Conservation (phyloP, 2,329 filamentous ascomycete genomes). For the Zasmidium angulare region DNA sequence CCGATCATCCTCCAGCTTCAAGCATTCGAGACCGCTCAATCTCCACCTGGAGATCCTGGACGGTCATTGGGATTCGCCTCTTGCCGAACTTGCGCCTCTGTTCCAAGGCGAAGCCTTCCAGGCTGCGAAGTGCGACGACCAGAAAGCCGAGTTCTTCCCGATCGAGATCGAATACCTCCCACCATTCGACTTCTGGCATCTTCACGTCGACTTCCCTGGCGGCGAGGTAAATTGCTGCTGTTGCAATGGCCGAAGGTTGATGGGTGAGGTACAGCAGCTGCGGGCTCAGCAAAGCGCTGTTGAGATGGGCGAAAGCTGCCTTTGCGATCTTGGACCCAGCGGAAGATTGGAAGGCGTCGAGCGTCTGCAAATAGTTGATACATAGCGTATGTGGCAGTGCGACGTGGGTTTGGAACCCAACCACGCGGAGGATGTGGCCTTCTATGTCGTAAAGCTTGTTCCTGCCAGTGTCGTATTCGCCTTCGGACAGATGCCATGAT, state of each 20-base stretch:
- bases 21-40: slow-evolving; percentile 42
- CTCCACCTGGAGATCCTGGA: slow-evolving; percentile 60
- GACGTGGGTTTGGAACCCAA: slow-evolving; percentile 83
- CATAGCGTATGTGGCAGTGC: slow-evolving; percentile 82
- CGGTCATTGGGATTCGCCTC: slow-evolving; percentile 58
- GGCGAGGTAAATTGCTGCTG: slow-evolving; percentile 87
- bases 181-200: slow-evolving; percentile 85
- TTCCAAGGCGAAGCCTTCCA: slow-evolving; percentile 66
- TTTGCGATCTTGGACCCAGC: slow-evolving; percentile 57
- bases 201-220: slow-evolving; percentile 73
- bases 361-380: slow-evolving; percentile 87
- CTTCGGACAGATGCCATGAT: slow-evolving; percentile 65
- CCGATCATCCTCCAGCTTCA: slow-evolving; percentile 6
- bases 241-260: slow-evolving; percentile 81
- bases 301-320: slow-evolving; percentile 75
- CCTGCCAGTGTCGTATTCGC: slow-evolving; percentile 66
- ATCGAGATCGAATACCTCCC: slow-evolving; percentile 97
- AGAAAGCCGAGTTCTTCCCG: slow-evolving; percentile 91
- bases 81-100: slow-evolving; percentile 57
- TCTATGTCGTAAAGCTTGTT: slow-evolving; percentile 70
- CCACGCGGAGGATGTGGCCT: slow-evolving; percentile 68
- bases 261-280: slow-evolving; percentile 90
- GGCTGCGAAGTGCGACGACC: slow-evolving; percentile 79
- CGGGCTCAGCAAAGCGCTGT: slow-evolving; percentile 79
- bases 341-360: slow-evolving; percentile 62